Base-by-base conservation (phyloP, 2,329 filamentous ascomycete species). In the Cladophialophora bantiana region DNA sequence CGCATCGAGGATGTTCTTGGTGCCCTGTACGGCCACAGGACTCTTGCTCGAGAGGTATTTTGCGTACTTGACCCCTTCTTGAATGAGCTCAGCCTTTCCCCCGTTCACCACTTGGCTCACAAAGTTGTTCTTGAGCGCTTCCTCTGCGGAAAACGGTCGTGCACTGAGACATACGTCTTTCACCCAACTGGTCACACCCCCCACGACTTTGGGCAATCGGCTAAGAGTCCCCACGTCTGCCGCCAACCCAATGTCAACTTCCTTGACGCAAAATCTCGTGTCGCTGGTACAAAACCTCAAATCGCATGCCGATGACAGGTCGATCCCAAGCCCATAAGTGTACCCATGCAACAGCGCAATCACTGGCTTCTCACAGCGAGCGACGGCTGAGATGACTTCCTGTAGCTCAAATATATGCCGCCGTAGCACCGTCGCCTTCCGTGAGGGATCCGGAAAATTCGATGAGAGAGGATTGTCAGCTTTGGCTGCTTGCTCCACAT, bases 361-460 rank as follows among this genome's bases (percentile, higher is more conserved):
- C 38, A 97, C 92, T 68, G 93, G 93, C 80, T 98, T 98, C 80
- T 95, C 91, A 79, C 94, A 98, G 72, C 85, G 88, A 77, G 97
- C 94, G 61, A 96, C 82, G 13, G 88, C 85, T 0, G 84, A 85
- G 69, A 99, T 88, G 74, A 89, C 90, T 59, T 86, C 85, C 78
- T 99, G 95, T 77, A 97, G 96, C 69, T 92, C 88, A 68, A 84
- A 79, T 65, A 98, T 89, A 76, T 92, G 86, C 36, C 88, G 85
- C 57, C 91, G 85, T 58, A 94, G 74, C 3, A 74, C 74, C 40
- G 84, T 83, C 0, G 90, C 89, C 71, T 82, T 86, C 70, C 92
- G 85, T 2, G 90, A 90, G 0, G 83, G 77, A 75, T 96, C 93
- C 10, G 66, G 59, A 15, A 71, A 66, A 71, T 7, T 65, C 73